Evolutionary conservation across 2,329 filamentous ascomycete species (phyloP), one percentile per base, ranked within the genome.

Genomic region (Pseudogymnoascus pannorum): DNA sequence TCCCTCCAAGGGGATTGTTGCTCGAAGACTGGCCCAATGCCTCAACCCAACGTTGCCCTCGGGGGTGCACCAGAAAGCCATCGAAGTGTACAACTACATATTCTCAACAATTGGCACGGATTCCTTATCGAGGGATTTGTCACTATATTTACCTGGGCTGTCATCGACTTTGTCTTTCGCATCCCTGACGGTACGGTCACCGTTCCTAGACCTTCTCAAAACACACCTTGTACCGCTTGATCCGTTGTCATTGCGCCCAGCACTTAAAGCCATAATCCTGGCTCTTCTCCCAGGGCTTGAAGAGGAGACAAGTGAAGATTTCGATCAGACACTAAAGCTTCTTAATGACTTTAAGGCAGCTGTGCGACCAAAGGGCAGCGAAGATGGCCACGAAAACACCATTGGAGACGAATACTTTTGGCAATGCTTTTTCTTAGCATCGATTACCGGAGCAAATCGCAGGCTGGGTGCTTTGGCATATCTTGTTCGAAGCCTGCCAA

Each of bases 221-320:
- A 85, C 81, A 5, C 84, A 95, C 72, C 85, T 99, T 60, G 77
- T 96, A 24, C 81, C 81, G 51, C 74, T 97, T 33, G 83, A 92
- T 65, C 79, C 87, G 31, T 79, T 81, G 62, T 83, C 88, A 5
- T 79, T 99, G 51, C 85, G 93, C 14, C 92, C 94, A 3, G 92
- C 93, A 1, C 81, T 97, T 75, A 97, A 96, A 74, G 89, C 92
- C 6, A 84, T 97, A 12, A 87, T 97, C 63, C 78, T 99, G 18
- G 88, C 91, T n/a, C 78, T 99, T 29, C 78, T 99, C 2, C 94
- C 94, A 0, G 94, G 92, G 0, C 76, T 99, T 2, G 94, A 99
- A 73, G 94, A 99, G 67, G 94, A 97, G 73, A 95, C 91, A 7
- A 95, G 92, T 66, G 94, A 99, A 72, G 95, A 99, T 72, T 99